Percentiles rank a stretch among this genome's conserved stretches.
Evolutionary conservation across 148 eudicot species (phyloP).

Genomic region (Rhododendron kiyosumense): DNA sequence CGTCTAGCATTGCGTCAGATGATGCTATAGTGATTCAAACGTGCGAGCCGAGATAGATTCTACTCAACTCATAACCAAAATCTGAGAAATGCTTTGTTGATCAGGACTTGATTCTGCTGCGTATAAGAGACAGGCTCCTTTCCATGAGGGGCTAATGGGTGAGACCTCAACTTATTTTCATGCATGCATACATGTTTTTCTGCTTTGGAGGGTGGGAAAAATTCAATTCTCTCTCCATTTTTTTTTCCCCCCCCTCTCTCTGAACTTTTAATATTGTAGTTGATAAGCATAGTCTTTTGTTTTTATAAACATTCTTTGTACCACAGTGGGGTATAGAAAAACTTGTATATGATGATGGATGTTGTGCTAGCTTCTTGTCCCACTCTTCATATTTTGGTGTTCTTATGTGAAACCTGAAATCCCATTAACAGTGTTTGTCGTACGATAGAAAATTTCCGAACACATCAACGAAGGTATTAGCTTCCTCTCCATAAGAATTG

Average conservation of each 20-base stretch:
- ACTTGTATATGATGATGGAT: background rate
- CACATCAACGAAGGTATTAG: background rate
- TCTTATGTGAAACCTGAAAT: background rate
- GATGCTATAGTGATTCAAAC: conserved; percentile 1
- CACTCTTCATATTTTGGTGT: background rate
- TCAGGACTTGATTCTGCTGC: background rate
- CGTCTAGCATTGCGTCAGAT: background rate
- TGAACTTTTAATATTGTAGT: background rate
- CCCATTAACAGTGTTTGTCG: background rate
- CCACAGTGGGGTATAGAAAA: too few relatives aligned
- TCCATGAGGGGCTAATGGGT: background rate
- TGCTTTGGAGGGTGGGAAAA: background rate
- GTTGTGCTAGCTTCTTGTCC: background rate
- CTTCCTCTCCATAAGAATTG: background rate
- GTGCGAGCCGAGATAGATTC: conserved; percentile 1
- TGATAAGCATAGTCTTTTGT: background rate
- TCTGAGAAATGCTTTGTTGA: background rate
- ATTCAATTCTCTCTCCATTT: background rate
- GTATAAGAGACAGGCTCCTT: background rate
- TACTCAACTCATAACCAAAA: background rate
- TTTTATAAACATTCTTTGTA: background rate
- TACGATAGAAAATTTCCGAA: background rate
- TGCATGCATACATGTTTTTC: background rate
- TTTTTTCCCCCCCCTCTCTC: background rate
- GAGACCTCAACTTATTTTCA: background rate